phyloP scores from a whole-genome alignment of 164 flowering plant species.

The Chimonanthus praecox region DNA sequence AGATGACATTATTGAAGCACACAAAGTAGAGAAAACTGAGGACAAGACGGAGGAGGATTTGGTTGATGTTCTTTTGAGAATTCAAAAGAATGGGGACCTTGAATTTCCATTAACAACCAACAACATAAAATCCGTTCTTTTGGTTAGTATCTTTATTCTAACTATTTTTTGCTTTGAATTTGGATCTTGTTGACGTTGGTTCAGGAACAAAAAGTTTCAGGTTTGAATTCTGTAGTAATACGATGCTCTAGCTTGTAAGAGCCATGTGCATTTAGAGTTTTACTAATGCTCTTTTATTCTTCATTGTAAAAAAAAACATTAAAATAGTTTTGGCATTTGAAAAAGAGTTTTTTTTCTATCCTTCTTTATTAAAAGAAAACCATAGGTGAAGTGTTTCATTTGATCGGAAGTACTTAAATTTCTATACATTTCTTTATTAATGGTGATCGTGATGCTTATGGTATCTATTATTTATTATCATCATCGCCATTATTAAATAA shows the following conservation, averaged over 20 bases:
- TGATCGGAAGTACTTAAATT: too few species aligned
- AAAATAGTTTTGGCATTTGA: too few species aligned
- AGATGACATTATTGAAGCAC: conserved; percentile 5
- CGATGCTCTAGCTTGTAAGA: too few species aligned
- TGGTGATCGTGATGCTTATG: not conserved
- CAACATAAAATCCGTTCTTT: conserved; percentile 16
- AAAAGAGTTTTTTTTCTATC: not conserved
- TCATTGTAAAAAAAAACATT: not conserved
- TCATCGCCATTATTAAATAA: too few species aligned
- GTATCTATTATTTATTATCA: too few species aligned
- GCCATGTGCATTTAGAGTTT: too few species aligned
- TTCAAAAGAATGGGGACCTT: conserved; percentile 3
- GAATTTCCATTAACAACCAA: conserved; percentile 7
- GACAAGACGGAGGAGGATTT: conserved; percentile 2
- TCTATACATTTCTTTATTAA: not conserved
- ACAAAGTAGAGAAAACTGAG: not conserved
- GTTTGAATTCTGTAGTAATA: too few species aligned
- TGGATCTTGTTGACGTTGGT: too few species aligned
- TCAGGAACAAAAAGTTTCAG: too few species aligned
- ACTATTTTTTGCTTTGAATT: too few species aligned
- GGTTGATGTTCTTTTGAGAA: conserved; percentile 14
- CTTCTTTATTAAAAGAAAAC: too few species aligned
- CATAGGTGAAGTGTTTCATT: too few species aligned
- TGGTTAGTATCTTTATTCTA: conserved; percentile 8
- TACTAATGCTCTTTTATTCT: not conserved